Conservation (phyloP, 2,329 filamentous ascomycete species). For the Alternaria novae-zelandiae region DNA sequence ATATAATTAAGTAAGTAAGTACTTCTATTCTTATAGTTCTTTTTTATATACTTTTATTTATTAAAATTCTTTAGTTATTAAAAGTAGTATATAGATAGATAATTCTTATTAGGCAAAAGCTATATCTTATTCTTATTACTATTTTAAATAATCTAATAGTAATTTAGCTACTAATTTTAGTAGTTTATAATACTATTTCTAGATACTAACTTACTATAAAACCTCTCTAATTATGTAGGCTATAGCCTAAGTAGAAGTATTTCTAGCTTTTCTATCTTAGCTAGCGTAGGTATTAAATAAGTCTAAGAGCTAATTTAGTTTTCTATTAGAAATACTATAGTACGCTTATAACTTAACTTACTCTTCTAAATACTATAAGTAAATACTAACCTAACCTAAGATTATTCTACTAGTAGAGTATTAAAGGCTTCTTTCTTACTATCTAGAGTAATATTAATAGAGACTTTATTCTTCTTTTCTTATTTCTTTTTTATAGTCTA, state of each 20-base stretch:
- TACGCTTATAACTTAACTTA: background rate
- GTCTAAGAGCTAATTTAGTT: constrained; percentile 6
- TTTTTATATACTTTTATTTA: constrained; percentile 19
- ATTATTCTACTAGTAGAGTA: constrained; percentile 7
- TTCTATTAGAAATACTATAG: constrained; percentile 1
- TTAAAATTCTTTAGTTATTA: constrained; percentile 18
- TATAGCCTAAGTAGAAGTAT: constrained; percentile 8
- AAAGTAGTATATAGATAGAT: constrained; percentile 25
- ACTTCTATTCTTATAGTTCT: constrained; percentile 28
- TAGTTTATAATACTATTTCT: constrained; percentile 17
- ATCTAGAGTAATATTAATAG: constrained; percentile 8
- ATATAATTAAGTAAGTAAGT: constrained; percentile 22
- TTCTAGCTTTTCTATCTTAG: constrained; percentile 20
- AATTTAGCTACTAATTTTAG: constrained; percentile 18
- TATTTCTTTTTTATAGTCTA: constrained; percentile 4
- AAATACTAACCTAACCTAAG: constrained; percentile 1
- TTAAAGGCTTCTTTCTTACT: constrained; percentile 13
- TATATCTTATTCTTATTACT: constrained; percentile 14
- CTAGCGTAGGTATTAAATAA: constrained; percentile 15
- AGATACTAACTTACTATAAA: constrained; percentile 25
- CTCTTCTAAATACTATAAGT: constrained; percentile 3
- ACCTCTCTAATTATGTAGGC: constrained; percentile 17
- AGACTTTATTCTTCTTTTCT: constrained; percentile 5
- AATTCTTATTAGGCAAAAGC: constrained; percentile 13
- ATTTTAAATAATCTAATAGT: constrained; percentile 24